Evolutionary conservation across 441 rosid genomes (phyloP).

Genomic region (Populus hybrid): DNA sequence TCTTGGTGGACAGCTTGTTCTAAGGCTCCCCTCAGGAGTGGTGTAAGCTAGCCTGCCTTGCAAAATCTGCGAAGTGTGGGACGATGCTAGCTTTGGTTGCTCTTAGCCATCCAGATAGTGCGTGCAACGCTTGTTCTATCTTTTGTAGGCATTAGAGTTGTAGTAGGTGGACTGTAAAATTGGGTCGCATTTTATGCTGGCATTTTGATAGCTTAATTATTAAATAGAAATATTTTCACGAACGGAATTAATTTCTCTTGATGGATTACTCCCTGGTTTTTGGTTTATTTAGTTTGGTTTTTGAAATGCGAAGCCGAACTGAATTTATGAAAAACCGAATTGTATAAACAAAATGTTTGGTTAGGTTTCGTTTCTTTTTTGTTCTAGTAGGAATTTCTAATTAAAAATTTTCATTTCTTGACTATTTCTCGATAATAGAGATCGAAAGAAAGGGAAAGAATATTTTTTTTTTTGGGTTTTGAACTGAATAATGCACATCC

Average conservation of each 20-base stretch:
- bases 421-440: too few relatives aligned
- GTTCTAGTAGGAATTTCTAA: too few relatives aligned
- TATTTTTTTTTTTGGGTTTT: too few relatives aligned
- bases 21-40: conserved; percentile 94
- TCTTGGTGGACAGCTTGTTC: conserved; percentile 89
- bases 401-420: too few relatives aligned
- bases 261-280: too few relatives aligned
- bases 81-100: not conserved
- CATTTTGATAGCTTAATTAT: conserved; percentile 1
- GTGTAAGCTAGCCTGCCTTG: conserved; percentile 39
- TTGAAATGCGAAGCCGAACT: too few relatives aligned
- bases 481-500: too few relatives aligned
- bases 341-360: too few relatives aligned
- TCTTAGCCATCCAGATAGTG: not conserved
- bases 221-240: not conserved
- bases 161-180: not conserved
- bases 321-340: too few relatives aligned
- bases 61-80: not conserved
- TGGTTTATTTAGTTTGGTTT: too few relatives aligned
- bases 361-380: too few relatives aligned
- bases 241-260: not conserved
- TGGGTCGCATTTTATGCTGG: conserved; percentile 8
- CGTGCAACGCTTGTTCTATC: not conserved
- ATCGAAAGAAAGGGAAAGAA: too few relatives aligned
- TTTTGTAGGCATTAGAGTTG: conserved; percentile 1